A percentile compares a stretch with the other conserved stretches of the same genome.
phyloP scores from a whole-genome alignment of 1,139 yeast genomes.

The Blastobotrys malaysiensis region DNA sequence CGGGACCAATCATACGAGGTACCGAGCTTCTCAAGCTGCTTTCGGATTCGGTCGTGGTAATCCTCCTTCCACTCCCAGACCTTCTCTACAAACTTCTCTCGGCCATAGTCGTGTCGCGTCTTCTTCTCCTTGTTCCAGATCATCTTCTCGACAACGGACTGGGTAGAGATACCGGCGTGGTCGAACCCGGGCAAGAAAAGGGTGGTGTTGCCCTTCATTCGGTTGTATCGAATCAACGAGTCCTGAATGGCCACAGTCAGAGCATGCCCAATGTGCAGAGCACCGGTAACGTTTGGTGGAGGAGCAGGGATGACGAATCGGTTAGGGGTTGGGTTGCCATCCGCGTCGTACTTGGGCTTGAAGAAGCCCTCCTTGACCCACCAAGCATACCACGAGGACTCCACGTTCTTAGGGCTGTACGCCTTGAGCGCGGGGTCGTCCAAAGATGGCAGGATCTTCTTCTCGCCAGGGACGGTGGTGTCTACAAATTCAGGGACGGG shows the following conservation, averaged over 20 bases:
- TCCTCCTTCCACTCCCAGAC: conserved; percentile 99
- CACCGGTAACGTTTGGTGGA: conserved; percentile 99
- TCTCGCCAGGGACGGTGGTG: conserved; percentile 80
- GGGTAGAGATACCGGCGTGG: conserved; percentile 99
- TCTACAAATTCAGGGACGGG: conserved; percentile 80
- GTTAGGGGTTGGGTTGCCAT: conserved; percentile 72
- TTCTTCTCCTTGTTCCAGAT: conserved; percentile 82
- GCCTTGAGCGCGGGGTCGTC: conserved; percentile 95
- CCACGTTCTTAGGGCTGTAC: conserved; percentile 87
- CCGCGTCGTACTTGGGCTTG: conserved; percentile 74
- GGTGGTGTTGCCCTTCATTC: conserved; percentile 96
- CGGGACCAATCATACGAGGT: conserved; percentile 96
- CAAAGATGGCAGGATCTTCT: conserved; percentile 74
- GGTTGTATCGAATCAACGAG: conserved; percentile 82
- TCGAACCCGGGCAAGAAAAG: conserved; percentile 94
- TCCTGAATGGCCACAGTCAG: conserved; percentile 94
- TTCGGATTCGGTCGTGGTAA: conserved; percentile 78
- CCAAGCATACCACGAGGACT: conserved; percentile 97
- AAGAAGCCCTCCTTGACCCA: conserved; percentile 88
- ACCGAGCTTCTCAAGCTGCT: conserved; percentile 81
- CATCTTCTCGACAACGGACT: conserved; percentile 96
- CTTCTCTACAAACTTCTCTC: conserved; percentile 79
- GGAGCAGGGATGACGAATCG: conserved; percentile 97
- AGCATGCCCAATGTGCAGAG: conserved; percentile 97
- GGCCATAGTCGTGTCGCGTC: conserved; percentile 92